Evolutionary conservation across 176 grass and related monocot genomes (phyloP), one percentile per base, ranked within the genome.

Genomic region (Triticum aestivum): DNA sequence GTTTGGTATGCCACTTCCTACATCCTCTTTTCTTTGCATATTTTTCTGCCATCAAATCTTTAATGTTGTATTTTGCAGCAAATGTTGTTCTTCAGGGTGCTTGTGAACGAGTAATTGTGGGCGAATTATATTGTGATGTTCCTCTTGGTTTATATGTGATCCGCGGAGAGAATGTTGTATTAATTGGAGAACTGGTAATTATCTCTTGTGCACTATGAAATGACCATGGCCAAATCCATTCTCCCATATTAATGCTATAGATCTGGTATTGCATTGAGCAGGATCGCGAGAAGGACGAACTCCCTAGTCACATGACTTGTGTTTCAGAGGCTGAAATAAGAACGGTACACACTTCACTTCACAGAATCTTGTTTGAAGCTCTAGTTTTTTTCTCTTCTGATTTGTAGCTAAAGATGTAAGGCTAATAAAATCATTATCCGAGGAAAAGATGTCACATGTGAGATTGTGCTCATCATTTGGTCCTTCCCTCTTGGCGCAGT

Each of bases 31-130:
- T 10, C 68, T 51, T 76, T 9, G n/a, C 11, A 20, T 73, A 12
- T 73, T 85, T 78, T 89, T 85, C 33, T 78, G 4, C 51, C 59
- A 63, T 75, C 65, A 79, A 4, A 32, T 39, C 35, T 75, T 14
- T 61, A 64, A 61, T 75, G 34, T 82, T 83, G 27, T 78, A 68
- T 37, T 83, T 26, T 86, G 76, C 92, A 98, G 97, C 93, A 69
- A 98, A 96, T 91, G 93, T 91, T 79, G 97, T 98, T 92, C 90
- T 96, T 91, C 91, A 98, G 75, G 89, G 89, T 96, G 94, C 97
- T 61, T 98, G 94, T 63, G 97, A 98, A 77, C 79, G 93, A 90
- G 97, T 96, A 82, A 98, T 98, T 89, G 97, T 96, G 68, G 97
- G 97, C 37, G 94, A 98, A 82, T 61, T 94, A 24, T 96, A 96